Base-by-base conservation (phyloP, 2,329 filamentous ascomycete species). In the Pseudogymnoascus sp. region DNA sequence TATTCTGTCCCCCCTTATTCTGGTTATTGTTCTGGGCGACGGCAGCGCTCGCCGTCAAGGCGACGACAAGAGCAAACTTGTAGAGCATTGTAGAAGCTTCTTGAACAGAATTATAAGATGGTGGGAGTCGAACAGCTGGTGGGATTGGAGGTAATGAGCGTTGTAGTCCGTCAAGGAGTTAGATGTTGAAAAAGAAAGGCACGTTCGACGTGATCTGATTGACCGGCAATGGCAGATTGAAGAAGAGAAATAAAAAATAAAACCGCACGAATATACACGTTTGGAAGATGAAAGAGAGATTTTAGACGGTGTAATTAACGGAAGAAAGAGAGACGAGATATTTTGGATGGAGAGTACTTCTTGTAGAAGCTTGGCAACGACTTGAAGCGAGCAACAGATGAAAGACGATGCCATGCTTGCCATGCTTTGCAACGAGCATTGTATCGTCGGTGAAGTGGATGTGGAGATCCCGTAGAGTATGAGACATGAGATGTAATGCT, bases 161-260 rank as follows among this genome's bases (percentile, higher is more conserved):
- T 65, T 69, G 68, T 63, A 67, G 66, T 68, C 70, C 70, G 70
- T 72, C 61, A 69, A 71, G 71, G 70, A 66, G 70, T 71, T 62
- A 33, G 60, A 58, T 61, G 65, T 58, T 58, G 59, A 70, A 63
- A 63, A 68, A 68, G 68, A 70, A 69, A 73, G 71, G 62, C 71
- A 70, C 71, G 71, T 61, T 73, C 71, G 71, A 73, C 71, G 71
- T 69, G 70, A 48, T 72, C 71, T 71, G 64, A 69, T 73, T 71
- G 70, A 70, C 71, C 68, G 66, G 68, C 68, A 71, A 73, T 51
- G n/a, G n/a, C 27, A 51, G 44, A 51, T 51, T 51, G 69, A 66
- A 64, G 63, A 66, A 66, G 66, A 64, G 63, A 41, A 42, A 61
- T 62, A 62, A 29, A 67, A 67, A 36, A 38, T 42, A 41, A 51